These are phyloP conservation scores for Puccinia novopanici DNA, from an alignment of 1,284 basidiomycete species.

Conservation along the genomic window DNA sequence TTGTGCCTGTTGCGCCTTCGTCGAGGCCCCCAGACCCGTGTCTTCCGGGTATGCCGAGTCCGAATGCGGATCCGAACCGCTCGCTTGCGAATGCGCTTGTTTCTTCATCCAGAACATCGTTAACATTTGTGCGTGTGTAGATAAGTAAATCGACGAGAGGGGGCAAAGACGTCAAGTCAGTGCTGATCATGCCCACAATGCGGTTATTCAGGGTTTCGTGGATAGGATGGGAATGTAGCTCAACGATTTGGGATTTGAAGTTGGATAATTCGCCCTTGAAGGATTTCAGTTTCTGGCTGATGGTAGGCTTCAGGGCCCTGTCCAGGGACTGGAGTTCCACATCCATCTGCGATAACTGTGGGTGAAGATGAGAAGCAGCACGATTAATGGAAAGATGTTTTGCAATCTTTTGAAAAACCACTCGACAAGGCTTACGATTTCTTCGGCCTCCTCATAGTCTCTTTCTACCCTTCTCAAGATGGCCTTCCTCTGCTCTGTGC, in stretches of 20 bases:
- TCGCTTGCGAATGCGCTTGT: conserved; percentile 69
- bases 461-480: conserved; percentile 82
- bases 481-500: conserved; percentile 76
- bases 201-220: neutral
- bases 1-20: conserved; percentile 55
- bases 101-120: conserved; percentile 55
- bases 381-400: no score
- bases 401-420: no score
- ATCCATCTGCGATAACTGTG: no score
- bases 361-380: no score
- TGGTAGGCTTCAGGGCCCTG: conserved; percentile 73
- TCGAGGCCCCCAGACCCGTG: neutral
- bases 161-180: neutral
- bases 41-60: neutral
- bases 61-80: neutral
- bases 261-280: conserved; percentile 73
- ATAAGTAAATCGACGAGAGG: neutral
- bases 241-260: conserved; percentile 72
- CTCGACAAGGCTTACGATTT: conserved; percentile 77
- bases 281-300: conserved; percentile 71
- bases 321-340: conserved; percentile 95
- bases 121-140: neutral
- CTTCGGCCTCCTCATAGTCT: conserved; percentile 96
- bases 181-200: conserved; percentile 10
- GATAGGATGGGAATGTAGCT: neutral